A percentile compares a stretch with the other conserved stretches of the same genome.
Evolutionary conservation across 345 rosid species (phyloP).

Genomic region (Hypericum androsaemum): DNA sequence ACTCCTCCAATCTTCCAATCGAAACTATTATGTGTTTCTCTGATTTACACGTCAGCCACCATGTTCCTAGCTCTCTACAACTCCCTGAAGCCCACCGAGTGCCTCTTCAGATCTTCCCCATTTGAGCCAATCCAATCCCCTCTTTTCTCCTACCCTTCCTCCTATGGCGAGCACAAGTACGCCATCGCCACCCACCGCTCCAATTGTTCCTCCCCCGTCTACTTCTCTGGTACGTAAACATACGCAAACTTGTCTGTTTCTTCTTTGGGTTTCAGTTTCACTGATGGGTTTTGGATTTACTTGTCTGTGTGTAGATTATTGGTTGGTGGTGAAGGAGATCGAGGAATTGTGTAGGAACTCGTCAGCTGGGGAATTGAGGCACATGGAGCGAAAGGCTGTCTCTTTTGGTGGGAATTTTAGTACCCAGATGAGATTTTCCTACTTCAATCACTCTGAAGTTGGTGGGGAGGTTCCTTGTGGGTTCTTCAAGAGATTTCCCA

Average conservation of each 20-base stretch:
- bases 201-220: constrained; percentile 58
- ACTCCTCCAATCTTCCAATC: constrained; percentile 54
- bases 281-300: constrained; percentile 7
- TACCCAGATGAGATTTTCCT: constrained; percentile 47
- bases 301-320: constrained; percentile 49
- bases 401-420: constrained; percentile 65
- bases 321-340: constrained; percentile 41
- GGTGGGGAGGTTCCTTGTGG: constrained; percentile 63
- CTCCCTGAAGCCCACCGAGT: constrained; percentile 36
- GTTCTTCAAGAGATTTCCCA: constrained; percentile 52
- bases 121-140: constrained; percentile 55
- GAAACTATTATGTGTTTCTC: constrained; percentile 70
- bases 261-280: not conserved
- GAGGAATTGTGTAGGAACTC: constrained; percentile 30
- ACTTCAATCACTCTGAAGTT: constrained; percentile 29
- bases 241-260: constrained; percentile 6
- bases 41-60: constrained; percentile 48
- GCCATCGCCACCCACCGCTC: constrained; percentile 61
- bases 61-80: constrained; percentile 46
- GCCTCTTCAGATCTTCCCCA: constrained; percentile 68
- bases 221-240: constrained; percentile 50
- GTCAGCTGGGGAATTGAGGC: constrained; percentile 34
- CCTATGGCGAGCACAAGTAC: constrained; percentile 82
- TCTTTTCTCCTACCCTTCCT: constrained; percentile 62
- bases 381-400: constrained; percentile 34